Percentiles rank a stretch among this genome's conserved stretches.
These are phyloP conservation scores for Rutstroemia sp. DNA, from an alignment of 2,329 filamentous ascomycete genomes.

Conservation along the genomic window DNA sequence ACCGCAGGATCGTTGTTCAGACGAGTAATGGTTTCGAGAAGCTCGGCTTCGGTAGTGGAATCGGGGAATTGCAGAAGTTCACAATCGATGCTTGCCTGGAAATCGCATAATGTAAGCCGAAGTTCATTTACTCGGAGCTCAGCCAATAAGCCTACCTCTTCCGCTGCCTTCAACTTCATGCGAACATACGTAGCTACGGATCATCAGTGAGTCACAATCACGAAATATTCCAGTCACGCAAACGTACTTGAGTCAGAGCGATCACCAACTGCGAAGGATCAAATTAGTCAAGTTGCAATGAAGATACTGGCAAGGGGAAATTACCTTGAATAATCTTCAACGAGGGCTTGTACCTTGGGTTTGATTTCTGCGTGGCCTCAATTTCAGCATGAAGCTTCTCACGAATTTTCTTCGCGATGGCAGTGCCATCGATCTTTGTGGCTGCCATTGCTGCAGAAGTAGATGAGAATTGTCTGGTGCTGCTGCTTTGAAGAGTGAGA, in stretches of 20 bases:
- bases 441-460: constrained; percentile 67
- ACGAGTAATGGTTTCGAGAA: constrained; percentile 71
- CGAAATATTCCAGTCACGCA: not conserved
- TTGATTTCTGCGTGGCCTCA: constrained; percentile 68
- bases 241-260: constrained; percentile 82
- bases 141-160: constrained; percentile 55
- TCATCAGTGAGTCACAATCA: not conserved
- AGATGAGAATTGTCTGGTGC: constrained; percentile 36
- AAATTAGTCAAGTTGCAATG: constrained; percentile 12
- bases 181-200: constrained; percentile 84
- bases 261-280: constrained; percentile 62
- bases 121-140: too few species aligned
- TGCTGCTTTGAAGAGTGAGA: not conserved
- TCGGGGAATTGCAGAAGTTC: constrained; percentile 79
- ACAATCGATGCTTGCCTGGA: constrained; percentile 82
- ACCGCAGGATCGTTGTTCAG: constrained; percentile 83
- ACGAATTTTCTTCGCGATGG: constrained; percentile 86
- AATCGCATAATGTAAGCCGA: constrained; percentile 10
- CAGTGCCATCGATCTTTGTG: constrained; percentile 89
- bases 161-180: constrained; percentile 97
- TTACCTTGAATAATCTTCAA: constrained; percentile 92
- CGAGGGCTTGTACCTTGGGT: constrained; percentile 81
- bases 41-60: constrained; percentile 72
- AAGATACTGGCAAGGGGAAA: not conserved
- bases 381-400: constrained; percentile 77